Base-by-base conservation (phyloP, 140 eudicot species). In the Ambrosia hybrid region DNA sequence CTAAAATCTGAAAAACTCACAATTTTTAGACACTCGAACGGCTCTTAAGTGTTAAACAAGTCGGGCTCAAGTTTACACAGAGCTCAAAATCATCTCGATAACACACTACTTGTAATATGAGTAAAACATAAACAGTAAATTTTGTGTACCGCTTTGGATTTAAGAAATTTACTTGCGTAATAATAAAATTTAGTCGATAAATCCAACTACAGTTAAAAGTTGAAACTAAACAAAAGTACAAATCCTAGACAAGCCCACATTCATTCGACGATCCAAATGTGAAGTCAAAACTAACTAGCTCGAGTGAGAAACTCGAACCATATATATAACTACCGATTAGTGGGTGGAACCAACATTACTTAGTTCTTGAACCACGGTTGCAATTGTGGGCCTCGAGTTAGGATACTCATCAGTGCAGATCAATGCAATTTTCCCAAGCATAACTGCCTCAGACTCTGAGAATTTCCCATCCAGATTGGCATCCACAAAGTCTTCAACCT, bases 351-450 rank as follows among this genome's bases (percentile, higher is more conserved):
- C 70, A 17, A 83, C 72, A 11, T 65, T 83, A 53, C 75, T 82
- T 52, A 93, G 66, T 34, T 90, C 91, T 77, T 83, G 87, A 58
- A 84, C 79, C 78, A 93, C 88, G 0, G 75, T 58, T 53, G 71
- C 76, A 45, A 86, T 90, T 0, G 78, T 65, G 4, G 94, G 97
- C 83, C 99, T 84, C 11, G 73, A 84, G 48, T 71, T 67, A 3
- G 97, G 88, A n/a, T 76, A 59, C 60, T 90, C 96, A 3, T 86
- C 90, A 15, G 95, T 90, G 86, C 99, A 93, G 26, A 84, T 74
- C 71, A 79, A 72, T 9, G 97, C 99, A n/a, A 93, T 65, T 57
- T 88, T 89, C 66, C 84, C 99, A 3, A 90, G 77, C 84, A 73
- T 45, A 71, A 79, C 84, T 6, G 97, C 70, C 99, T 86, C 99